A percentile compares a stretch with the other conserved stretches of the same genome.
These are phyloP conservation scores for Plectosphaerella plurivora DNA, from an alignment of 2,329 filamentous ascomycete genomes.

Conservation along the genomic window DNA sequence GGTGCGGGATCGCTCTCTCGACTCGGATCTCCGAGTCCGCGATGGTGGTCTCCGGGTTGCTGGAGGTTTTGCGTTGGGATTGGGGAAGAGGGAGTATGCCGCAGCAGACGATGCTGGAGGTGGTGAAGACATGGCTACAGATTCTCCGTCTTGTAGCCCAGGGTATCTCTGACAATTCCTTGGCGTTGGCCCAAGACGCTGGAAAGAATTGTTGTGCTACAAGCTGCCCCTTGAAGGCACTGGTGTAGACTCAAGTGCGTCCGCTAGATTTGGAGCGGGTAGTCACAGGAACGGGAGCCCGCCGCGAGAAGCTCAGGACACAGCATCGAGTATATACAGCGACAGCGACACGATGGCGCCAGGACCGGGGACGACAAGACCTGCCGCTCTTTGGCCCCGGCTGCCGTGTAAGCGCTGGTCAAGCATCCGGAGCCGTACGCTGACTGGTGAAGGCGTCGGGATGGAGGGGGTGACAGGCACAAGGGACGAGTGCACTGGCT, in stretches of 20 bases:
- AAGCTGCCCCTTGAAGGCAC: constrained; percentile 1
- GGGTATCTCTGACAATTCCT: too few relatives aligned
- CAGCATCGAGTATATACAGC: constrained; percentile 9
- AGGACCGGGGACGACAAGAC: too few relatives aligned
- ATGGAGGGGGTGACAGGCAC: constrained; percentile 6
- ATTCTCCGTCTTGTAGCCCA: too few relatives aligned
- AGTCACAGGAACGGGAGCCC: background rate
- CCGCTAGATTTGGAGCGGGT: background rate
- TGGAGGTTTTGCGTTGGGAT: constrained; percentile 37
- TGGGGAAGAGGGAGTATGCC: constrained; percentile 56
- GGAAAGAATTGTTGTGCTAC: too few relatives aligned
- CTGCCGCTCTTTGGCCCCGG: too few relatives aligned
- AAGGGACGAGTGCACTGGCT: background rate
- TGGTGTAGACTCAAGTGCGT: constrained; percentile 3
- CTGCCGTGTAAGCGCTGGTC: constrained; percentile 12
- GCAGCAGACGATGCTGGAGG: constrained; percentile 25
- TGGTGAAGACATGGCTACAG: constrained; percentile 31
- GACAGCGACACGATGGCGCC: too few relatives aligned
- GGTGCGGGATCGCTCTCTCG: constrained; percentile 21
- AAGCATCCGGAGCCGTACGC: background rate
- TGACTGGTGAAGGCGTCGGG: constrained; percentile 9
- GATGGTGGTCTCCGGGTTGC: constrained; percentile 36
- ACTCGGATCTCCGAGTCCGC: constrained; percentile 31
- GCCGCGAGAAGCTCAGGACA: background rate
- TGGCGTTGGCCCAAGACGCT: too few relatives aligned